Percentiles rank a stretch among this genome's conserved stretches.
phyloP scores from a whole-genome alignment of 352 stramenopile genomes.

The Thalassiosira mediterranea region DNA sequence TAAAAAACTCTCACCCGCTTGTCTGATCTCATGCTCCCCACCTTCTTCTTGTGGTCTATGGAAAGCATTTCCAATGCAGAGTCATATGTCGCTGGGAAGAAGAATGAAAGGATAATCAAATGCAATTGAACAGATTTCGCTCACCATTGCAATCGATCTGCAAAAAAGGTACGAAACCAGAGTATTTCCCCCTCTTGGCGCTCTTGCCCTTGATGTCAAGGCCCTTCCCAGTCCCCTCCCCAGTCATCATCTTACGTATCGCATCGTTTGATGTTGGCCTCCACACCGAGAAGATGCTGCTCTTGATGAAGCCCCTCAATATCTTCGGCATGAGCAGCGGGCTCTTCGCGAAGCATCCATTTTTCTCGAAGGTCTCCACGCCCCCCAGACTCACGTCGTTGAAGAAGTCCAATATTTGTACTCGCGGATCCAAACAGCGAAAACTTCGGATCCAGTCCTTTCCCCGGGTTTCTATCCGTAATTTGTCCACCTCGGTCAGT shows the following conservation, averaged over 20 bases:
- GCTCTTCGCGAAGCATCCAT: background rate
- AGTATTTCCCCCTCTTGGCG: slow-evolving; percentile 20
- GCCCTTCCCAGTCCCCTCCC: slow-evolving; percentile 44
- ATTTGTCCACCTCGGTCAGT: too few relatives aligned
- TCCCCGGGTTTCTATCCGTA: too few relatives aligned
- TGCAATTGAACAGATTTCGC: too few relatives aligned
- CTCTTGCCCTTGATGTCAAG: too few relatives aligned
- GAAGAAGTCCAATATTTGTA: slow-evolving; percentile 52
- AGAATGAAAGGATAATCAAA: too few relatives aligned
- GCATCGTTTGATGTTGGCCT: slow-evolving; percentile 42
- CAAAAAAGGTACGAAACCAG: slow-evolving; percentile 45
- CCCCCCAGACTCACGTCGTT: slow-evolving; percentile 37
- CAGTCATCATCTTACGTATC: slow-evolving; percentile 50
- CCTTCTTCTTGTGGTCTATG: slow-evolving; percentile 5
- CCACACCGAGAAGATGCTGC: slow-evolving; percentile 41
- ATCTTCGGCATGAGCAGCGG: slow-evolving; percentile 1
- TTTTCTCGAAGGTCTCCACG: slow-evolving; percentile 32
- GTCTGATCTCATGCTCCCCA: slow-evolving; percentile 1
- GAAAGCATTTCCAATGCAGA: too few relatives aligned
- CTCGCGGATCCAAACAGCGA: slow-evolving; percentile 36
- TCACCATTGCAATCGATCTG: slow-evolving; percentile 44
- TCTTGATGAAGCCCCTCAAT: slow-evolving; percentile 30
- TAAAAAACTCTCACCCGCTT: slow-evolving; percentile 14
- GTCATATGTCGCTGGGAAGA: too few relatives aligned
- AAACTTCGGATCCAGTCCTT: too few relatives aligned